These are phyloP conservation scores for Citrullus amarus DNA, from an alignment of 306 rosid genomes.

Conservation along the genomic window DNA sequence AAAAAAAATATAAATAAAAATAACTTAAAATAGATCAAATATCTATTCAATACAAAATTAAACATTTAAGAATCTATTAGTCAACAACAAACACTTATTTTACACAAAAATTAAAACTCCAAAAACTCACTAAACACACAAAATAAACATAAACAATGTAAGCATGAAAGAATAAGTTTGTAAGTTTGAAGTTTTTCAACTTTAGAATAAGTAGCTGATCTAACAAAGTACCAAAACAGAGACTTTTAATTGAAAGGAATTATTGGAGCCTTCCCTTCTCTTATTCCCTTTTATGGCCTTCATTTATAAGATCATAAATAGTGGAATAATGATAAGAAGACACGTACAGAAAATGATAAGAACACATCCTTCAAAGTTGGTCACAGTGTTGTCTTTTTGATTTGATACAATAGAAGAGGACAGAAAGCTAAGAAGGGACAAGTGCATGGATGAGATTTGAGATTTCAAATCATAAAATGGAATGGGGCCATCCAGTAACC, in stretches of 20 bases:
- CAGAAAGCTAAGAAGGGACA: neutral
- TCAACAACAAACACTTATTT: no score
- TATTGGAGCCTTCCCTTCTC: neutral
- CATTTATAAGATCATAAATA: neutral
- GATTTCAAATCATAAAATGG: neutral
- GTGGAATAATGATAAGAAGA: neutral
- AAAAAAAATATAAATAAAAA: no score
- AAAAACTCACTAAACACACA: no score
- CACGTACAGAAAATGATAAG: conserved; percentile 5
- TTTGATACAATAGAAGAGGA: neutral
- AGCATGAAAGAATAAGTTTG: no score
- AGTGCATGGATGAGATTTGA: conserved; percentile 3
- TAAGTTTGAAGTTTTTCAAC: neutral
- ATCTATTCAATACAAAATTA: no score
- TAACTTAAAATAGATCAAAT: no score
- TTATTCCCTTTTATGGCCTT: neutral
- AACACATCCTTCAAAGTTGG: neutral
- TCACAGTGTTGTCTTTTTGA: neutral
- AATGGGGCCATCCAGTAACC: neutral
- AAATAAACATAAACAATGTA: no score
- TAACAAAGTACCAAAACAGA: neutral
- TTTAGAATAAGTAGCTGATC: neutral
- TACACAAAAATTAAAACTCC: no score
- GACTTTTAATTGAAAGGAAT: neutral
- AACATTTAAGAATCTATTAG: no score